Conservation (phyloP, 106 monocot genomes). For the Agapanthus africanus region DNA sequence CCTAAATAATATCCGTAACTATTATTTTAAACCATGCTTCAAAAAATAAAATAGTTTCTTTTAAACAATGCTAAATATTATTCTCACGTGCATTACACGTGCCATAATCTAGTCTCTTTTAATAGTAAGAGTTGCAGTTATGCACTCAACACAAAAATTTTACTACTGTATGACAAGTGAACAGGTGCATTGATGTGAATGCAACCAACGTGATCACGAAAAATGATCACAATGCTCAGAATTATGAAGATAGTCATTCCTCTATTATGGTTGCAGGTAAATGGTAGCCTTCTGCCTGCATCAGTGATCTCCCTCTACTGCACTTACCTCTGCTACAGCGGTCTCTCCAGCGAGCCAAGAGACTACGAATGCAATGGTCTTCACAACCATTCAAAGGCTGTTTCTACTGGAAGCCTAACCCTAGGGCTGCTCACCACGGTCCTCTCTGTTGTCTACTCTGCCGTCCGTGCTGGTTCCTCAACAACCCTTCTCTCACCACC, state of each 20-base stretch:
- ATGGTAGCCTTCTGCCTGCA: conserved; percentile 93
- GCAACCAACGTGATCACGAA: no score
- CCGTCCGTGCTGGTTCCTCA: conserved; percentile 98
- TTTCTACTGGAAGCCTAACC: conserved; percentile 91
- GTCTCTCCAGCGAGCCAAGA: conserved; percentile 88
- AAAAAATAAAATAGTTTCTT: no score
- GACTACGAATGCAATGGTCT: conserved; percentile 94
- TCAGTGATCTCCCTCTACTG: conserved; percentile 89
- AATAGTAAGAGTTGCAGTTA: no score
- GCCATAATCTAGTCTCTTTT: no score
- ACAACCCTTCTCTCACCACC: conserved; percentile 77
- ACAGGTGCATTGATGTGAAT: no score
- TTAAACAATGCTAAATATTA: no score
- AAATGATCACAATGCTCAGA: no score
- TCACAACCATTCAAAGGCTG: conserved; percentile 77
- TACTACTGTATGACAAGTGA: no score
- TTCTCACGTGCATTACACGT: no score
- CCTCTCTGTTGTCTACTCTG: conserved; percentile 94
- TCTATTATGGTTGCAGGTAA: conserved; percentile 46
- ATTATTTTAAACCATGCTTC: no score
- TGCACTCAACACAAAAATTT: no score
- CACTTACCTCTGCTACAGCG: conserved; percentile 93
- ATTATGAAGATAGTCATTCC: background rate
- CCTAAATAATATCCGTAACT: no score
- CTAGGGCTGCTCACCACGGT: conserved; percentile 86